These are phyloP conservation scores for Cicer chorassanicum DNA, from an alignment of 306 rosid genomes.

Conservation along the genomic window DNA sequence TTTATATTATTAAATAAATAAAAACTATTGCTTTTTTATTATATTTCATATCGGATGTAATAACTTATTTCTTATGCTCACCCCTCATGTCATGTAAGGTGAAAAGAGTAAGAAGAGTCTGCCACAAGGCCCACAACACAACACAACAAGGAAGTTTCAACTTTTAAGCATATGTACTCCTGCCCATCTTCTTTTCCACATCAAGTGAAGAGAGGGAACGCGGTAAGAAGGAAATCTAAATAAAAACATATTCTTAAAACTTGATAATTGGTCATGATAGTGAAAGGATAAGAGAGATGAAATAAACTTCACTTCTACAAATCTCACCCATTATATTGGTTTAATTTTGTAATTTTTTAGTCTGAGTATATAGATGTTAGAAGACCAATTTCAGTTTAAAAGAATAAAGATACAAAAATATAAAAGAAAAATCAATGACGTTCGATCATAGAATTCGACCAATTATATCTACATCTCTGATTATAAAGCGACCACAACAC, in stretches of 20 bases:
- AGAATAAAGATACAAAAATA: too few species aligned
- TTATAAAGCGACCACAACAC: too few species aligned
- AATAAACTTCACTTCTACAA: neutral
- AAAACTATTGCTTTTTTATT: too few species aligned
- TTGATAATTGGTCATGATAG: neutral
- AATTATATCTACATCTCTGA: too few species aligned
- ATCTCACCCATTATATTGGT: neutral
- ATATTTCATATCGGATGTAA: too few species aligned
- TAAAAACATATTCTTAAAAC: neutral
- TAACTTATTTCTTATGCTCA: too few species aligned
- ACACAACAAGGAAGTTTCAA: neutral
- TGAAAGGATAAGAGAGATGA: neutral
- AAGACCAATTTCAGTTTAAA: too few species aligned
- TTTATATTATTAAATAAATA: too few species aligned
- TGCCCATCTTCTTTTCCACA: neutral
- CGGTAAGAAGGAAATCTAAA: neutral
- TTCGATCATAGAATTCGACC: too few species aligned
- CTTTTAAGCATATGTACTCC: neutral
- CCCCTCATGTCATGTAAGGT: too few species aligned
- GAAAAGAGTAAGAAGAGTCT: too few species aligned
- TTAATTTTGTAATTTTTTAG: neutral
- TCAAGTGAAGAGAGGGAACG: slow-evolving; percentile 2
- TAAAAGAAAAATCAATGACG: too few species aligned
- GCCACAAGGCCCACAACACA: neutral
- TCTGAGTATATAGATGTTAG: neutral